Percentiles rank a stretch among this genome's conserved stretches.
These are phyloP conservation scores for Lecanicillium sp. DNA, from an alignment of 2,329 filamentous ascomycete species.

Conservation along the genomic window DNA sequence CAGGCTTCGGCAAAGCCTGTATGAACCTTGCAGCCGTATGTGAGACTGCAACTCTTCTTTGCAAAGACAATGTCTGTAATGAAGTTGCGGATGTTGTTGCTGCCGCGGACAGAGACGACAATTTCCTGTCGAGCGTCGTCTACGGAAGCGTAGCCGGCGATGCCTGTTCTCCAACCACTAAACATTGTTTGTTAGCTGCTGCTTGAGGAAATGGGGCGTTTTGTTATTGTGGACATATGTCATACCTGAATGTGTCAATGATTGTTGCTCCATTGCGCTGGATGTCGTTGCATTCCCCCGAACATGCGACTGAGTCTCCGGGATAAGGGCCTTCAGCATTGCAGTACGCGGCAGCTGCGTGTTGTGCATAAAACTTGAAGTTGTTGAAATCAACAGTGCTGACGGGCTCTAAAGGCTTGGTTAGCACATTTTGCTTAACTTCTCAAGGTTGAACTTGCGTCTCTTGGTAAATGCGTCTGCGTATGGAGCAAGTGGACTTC, in stretches of 20 bases:
- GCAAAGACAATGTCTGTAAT: constrained; percentile 40
- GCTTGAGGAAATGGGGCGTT: constrained; percentile 17
- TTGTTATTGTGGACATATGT: too few relatives aligned
- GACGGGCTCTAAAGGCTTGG: constrained; percentile 13
- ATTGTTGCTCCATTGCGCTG: constrained; percentile 33
- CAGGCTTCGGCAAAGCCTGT: constrained; percentile 52
- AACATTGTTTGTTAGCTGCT: constrained; percentile 5
- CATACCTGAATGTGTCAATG: constrained; percentile 28
- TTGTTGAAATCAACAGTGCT: constrained; percentile 24
- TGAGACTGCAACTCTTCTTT: constrained; percentile 20
- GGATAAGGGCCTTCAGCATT: constrained; percentile 30
- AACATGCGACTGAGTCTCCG: constrained; percentile 34
- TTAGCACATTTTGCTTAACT: neutral
- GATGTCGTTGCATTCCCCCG: constrained; percentile 34
- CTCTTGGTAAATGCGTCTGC: constrained; percentile 20
- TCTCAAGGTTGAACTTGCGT: constrained; percentile 18
- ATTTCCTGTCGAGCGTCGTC: constrained; percentile 43
- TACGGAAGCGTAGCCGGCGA: constrained; percentile 41
- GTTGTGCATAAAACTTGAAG: constrained; percentile 42
- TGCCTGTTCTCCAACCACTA: constrained; percentile 34
- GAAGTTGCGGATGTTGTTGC: constrained; percentile 51
- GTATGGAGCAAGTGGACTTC: constrained; percentile 18
- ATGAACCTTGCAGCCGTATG: constrained; percentile 41
- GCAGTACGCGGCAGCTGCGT: constrained; percentile 45
- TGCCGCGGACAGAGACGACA: constrained; percentile 53